Evolutionary conservation across 108 stramenopile genomes (phyloP).

Genomic region (Discostella stelligeroides): DNA sequence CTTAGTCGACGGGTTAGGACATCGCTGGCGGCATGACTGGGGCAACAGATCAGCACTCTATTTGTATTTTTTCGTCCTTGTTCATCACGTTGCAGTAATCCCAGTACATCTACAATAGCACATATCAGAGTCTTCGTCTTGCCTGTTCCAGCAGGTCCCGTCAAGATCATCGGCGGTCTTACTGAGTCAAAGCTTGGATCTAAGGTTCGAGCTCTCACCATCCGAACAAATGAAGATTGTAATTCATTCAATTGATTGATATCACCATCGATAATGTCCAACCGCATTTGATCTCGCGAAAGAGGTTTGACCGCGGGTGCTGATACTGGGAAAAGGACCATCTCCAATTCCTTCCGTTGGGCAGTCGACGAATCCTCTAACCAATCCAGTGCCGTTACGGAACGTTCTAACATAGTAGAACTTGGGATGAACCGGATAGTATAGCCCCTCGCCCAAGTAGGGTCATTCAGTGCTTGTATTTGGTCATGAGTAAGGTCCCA

Average conservation of each 20-base stretch:
- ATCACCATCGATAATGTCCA: slow-evolving; percentile 1
- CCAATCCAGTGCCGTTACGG: slow-evolving; percentile 65
- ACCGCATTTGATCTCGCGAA: slow-evolving; percentile 8
- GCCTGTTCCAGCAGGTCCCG: slow-evolving; percentile 72
- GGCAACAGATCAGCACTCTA: slow-evolving; percentile 69
- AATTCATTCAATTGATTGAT: slow-evolving; percentile 43
- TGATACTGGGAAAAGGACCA: slow-evolving; percentile 53
- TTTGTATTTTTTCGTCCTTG: slow-evolving; percentile 25
- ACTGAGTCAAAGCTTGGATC: slow-evolving; percentile 49
- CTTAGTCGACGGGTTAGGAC: slow-evolving; percentile 62
- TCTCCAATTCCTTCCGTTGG: slow-evolving; percentile 24
- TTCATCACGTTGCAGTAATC: slow-evolving; percentile 12
- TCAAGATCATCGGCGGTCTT: slow-evolving; percentile 69
- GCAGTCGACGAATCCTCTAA: slow-evolving; percentile 18
- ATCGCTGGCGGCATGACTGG: slow-evolving; percentile 75
- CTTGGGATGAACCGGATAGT: slow-evolving; percentile 57
- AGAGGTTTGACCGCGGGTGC: slow-evolving; percentile 43
- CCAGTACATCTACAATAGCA: slow-evolving; percentile 51
- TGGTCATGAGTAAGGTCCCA: slow-evolving; percentile 34
- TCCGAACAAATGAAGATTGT: slow-evolving; percentile 58
- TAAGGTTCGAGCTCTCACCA: slow-evolving; percentile 58
- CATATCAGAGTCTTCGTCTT: slow-evolving; percentile 68
- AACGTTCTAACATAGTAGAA: slow-evolving; percentile 24
- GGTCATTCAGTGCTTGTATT: slow-evolving; percentile 11
- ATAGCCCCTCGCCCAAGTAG: slow-evolving; percentile 11